Base-by-base conservation (phyloP, 148 eudicot species). In the Limonium bicolor region DNA sequence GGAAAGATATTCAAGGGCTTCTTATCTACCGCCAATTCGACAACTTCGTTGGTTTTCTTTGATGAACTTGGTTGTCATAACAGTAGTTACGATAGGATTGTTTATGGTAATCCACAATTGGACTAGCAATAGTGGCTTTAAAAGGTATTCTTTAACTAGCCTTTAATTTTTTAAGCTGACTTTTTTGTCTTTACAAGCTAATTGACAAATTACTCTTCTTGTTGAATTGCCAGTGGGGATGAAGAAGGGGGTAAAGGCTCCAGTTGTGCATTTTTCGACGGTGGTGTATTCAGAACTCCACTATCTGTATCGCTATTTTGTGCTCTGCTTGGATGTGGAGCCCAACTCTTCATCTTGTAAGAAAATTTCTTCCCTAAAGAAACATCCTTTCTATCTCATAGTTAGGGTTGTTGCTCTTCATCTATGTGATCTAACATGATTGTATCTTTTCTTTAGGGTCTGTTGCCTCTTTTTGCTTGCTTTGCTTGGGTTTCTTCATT, bases 291-390 rank as follows among this genome's bases (percentile, higher is more conserved):
- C 70, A 61, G 71, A 73, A 62, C 74, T 63, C 96, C 93, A 20
- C 35, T 71, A n/a, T 59, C 55, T 29, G 36, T 77, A 67, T 67
- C 71, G 42, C 59, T 81, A 58, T 66, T 86, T 51, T 77, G 69
- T 64, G 93, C 93, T 49, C 50, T 75, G 53, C 51, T 86, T 65
- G 96, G 96, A 47, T 53, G 68, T 66, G 96, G 96, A 20, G 63
- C 83, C 26, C 96, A 86, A 37, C 46, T 81, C 37, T 55, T 86
- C 75, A 69, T 69, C 23, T 36, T 81, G 96, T 86, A 72, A 72
- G 78, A n/a, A n/a, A n/a, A n/a, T n/a, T n/a, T n/a, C 46, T 41
- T 41, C 46, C 14, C 15, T 41, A n/a, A n/a, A n/a, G n/a, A n/a
- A n/a, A n/a, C n/a, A n/a, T 41, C 46, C 8, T 23, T 23, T 7